Evolutionary conservation across 2,329 filamentous ascomycete genomes (phyloP).

Genomic region (Sclerotinia subarctica): DNA sequence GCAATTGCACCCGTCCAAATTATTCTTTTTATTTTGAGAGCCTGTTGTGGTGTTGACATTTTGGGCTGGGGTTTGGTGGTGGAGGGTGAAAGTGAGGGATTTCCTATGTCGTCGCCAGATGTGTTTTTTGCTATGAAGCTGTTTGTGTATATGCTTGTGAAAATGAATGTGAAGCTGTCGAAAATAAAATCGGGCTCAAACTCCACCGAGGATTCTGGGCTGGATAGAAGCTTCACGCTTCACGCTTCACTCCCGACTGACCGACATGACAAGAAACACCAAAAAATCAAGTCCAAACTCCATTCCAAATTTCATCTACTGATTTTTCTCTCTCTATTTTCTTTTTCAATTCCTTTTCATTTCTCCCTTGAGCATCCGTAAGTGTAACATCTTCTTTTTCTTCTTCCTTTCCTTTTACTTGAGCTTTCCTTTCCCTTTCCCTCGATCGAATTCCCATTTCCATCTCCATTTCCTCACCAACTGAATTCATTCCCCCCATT

Average conservation of each 20-base stretch:
- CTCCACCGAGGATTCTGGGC: background rate
- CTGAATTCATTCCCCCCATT: background rate
- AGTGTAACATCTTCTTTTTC: background rate
- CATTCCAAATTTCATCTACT: constrained; percentile 6
- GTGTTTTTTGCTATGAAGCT: background rate
- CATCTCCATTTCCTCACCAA: constrained; percentile 3
- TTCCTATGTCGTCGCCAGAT: background rate
- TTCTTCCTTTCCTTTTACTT: background rate
- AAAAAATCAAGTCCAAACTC: constrained; percentile 13
- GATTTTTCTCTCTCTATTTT: background rate
- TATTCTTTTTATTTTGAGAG: constrained; percentile 44
- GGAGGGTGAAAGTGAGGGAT: background rate
- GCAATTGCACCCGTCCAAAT: constrained; percentile 54
- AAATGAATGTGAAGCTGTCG: background rate
- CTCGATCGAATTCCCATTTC: background rate
- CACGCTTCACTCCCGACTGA: background rate
- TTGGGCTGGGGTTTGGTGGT: background rate
- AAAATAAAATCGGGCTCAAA: background rate
- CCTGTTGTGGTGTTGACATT: constrained; percentile 31
- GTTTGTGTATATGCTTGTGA: background rate
- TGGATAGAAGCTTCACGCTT: too few relatives aligned
- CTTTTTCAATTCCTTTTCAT: background rate
- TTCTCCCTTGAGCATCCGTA: background rate
- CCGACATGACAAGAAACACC: background rate
- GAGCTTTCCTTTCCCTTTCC: background rate